Evolutionary conservation across 768 basidiomycete genomes (phyloP).

Genomic region (Tricholoma hemisulphureum): DNA sequence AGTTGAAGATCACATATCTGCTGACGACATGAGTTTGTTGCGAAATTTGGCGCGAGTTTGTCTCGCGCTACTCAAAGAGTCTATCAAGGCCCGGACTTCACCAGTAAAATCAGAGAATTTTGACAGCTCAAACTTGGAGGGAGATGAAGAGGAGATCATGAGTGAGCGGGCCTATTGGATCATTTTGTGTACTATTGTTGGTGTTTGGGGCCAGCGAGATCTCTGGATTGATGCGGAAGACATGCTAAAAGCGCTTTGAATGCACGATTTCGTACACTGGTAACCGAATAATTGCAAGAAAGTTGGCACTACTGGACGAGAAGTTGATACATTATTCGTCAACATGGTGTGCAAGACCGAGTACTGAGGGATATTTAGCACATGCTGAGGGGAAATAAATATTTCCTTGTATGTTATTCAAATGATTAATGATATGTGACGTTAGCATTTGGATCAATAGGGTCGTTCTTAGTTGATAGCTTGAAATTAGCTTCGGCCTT

Average conservation of each 20-base stretch:
- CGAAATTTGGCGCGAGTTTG: constrained; percentile 76
- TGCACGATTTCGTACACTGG: neutral
- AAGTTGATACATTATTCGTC: no score
- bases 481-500: neutral
- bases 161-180: constrained; percentile 68
- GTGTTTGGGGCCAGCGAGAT: constrained; percentile 77
- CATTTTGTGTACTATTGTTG: constrained; percentile 59
- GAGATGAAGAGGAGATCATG: constrained; percentile 21
- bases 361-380: no score
- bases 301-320: no score
- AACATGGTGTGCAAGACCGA: no score
- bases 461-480: neutral
- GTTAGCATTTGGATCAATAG: neutral
- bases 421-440: neutral
- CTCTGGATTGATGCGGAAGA: constrained; percentile 75
- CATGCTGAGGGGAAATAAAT: no score
- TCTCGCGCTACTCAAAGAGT: constrained; percentile 47
- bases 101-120: constrained; percentile 9
- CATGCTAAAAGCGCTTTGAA: constrained; percentile 34
- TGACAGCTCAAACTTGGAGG: neutral
- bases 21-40: constrained; percentile 75
- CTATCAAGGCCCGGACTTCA: constrained; percentile 21
- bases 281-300: no score
- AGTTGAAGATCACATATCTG: constrained; percentile 65
- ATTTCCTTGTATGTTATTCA: no score